These are phyloP conservation scores for Xylariaceae sp. DNA, from an alignment of 2,329 filamentous ascomycete species.

Conservation along the genomic window DNA sequence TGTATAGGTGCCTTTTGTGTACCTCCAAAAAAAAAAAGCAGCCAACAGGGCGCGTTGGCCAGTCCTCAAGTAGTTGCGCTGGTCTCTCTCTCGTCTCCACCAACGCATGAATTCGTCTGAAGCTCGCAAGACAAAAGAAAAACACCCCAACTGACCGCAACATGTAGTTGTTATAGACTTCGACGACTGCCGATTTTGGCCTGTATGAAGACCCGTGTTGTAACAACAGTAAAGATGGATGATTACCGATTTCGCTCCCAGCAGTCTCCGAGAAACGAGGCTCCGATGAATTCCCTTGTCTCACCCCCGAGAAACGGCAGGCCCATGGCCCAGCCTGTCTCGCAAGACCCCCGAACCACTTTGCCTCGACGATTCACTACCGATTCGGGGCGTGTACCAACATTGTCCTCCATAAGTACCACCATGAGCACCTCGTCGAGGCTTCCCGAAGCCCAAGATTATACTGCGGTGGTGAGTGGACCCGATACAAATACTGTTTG, in stretches of 20 bases:
- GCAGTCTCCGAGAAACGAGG: conserved; percentile 73
- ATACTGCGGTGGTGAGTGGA: conserved; percentile 36
- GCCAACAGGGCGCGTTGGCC: conserved; percentile 15
- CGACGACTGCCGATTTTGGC: conserved; percentile 32
- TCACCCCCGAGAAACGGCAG: conserved; percentile 68
- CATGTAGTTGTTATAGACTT: conserved; percentile 36
- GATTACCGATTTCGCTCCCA: conserved; percentile 75
- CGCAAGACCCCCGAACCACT: conserved; percentile 68
- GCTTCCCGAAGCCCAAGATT: conserved; percentile 48
- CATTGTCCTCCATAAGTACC: conserved; percentile 60
- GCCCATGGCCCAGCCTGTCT: conserved; percentile 55
- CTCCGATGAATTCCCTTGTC: conserved; percentile 68
- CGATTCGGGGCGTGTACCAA: conserved; percentile 79
- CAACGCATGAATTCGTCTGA: conserved; percentile 5
- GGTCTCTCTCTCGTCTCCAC: conserved; percentile 9
- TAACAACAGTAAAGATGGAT: conserved; percentile 60
- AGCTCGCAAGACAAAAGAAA: no score
- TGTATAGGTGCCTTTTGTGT: conserved; percentile 14
- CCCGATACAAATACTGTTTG: conserved; percentile 8
- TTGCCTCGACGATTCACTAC: conserved; percentile 92
- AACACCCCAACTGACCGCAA: no score
- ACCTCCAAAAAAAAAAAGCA: conserved; percentile 16
- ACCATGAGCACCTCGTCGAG: conserved; percentile 48
- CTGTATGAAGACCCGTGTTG: conserved; percentile 32
- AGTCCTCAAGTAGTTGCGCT: conserved; percentile 11